Conservation (phyloP, 805 yeast species). For the Candida berthetii region DNA sequence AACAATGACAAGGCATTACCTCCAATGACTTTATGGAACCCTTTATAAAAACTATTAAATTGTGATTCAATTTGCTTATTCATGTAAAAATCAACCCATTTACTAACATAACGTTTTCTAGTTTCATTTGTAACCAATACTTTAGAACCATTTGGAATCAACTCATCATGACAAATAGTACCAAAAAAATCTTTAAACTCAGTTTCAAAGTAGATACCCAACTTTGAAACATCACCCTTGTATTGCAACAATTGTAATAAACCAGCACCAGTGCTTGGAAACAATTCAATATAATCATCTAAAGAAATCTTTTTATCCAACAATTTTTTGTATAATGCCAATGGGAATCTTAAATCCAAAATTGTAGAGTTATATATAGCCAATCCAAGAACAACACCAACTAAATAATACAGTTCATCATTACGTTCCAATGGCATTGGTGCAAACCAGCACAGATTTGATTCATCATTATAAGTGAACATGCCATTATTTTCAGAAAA, state of each 20-base stretch:
- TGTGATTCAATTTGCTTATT: constrained; percentile 45
- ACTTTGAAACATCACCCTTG: constrained; percentile 37
- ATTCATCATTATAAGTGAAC: constrained; percentile 60
- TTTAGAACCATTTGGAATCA: constrained; percentile 53
- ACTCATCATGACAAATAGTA: constrained; percentile 34
- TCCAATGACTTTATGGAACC: constrained; percentile 72
- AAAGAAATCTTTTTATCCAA: constrained; percentile 47
- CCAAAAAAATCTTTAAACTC: constrained; percentile 44
- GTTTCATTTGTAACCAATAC: constrained; percentile 54
- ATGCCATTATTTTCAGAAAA: constrained; percentile 66
- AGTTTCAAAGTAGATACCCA: constrained; percentile 60
- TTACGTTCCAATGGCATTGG: constrained; percentile 34
- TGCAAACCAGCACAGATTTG: constrained; percentile 73
- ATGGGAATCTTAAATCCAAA: constrained; percentile 73
- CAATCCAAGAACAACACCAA: constrained; percentile 83
- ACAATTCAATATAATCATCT: constrained; percentile 61
- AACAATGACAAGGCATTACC: constrained; percentile 79
- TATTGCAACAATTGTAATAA: constrained; percentile 40
- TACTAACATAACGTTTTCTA: constrained; percentile 51
- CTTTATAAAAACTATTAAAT: constrained; percentile 54
- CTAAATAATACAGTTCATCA: constrained; percentile 58
- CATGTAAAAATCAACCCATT: constrained; percentile 57
- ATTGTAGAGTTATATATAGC: constrained; percentile 90
- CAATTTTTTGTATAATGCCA: constrained; percentile 69
- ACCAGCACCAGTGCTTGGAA: constrained; percentile 59